Conservation (phyloP, 176 grass and related monocot genomes). For the Olyra latifolia region DNA sequence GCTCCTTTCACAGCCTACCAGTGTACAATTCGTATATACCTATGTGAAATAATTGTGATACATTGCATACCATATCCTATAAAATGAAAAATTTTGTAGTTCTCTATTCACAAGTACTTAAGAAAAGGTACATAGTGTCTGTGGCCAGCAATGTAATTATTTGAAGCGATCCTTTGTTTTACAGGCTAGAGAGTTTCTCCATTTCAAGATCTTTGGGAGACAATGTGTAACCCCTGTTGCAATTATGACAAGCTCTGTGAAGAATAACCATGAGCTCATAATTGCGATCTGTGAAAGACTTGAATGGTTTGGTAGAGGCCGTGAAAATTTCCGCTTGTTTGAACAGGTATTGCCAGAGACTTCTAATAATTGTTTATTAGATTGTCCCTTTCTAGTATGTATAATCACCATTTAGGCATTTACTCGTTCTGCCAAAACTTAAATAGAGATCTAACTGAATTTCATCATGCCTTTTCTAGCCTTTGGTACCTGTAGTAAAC, state of each 20-base stretch:
- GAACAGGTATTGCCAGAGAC: constrained; percentile 63
- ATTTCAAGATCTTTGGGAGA: constrained; percentile 89
- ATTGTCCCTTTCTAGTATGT: constrained; percentile 11
- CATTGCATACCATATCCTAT: not conserved
- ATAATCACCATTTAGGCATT: not conserved
- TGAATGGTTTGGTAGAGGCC: constrained; percentile 87
- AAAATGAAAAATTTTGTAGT: not conserved
- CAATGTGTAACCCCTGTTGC: constrained; percentile 94
- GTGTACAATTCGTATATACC: not conserved
- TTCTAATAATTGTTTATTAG: not conserved
- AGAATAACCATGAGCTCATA: constrained; percentile 93
- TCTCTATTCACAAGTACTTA: not conserved
- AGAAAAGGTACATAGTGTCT: not conserved
- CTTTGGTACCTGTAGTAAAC: constrained; percentile 90
- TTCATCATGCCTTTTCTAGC: constrained; percentile 50
- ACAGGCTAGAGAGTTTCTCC: constrained; percentile 93
- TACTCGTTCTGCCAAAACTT: not conserved
- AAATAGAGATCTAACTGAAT: constrained; percentile 12
- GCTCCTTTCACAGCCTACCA: not conserved
- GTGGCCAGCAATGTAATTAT: not conserved
- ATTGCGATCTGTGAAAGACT: constrained; percentile 74
- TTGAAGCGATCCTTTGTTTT: not conserved
- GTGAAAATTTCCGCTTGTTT: constrained; percentile 80
- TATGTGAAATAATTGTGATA: not conserved
- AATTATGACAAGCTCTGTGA: constrained; percentile 98